Base-by-base conservation (phyloP, 83 land plant species). In the Picea mariana region DNA sequence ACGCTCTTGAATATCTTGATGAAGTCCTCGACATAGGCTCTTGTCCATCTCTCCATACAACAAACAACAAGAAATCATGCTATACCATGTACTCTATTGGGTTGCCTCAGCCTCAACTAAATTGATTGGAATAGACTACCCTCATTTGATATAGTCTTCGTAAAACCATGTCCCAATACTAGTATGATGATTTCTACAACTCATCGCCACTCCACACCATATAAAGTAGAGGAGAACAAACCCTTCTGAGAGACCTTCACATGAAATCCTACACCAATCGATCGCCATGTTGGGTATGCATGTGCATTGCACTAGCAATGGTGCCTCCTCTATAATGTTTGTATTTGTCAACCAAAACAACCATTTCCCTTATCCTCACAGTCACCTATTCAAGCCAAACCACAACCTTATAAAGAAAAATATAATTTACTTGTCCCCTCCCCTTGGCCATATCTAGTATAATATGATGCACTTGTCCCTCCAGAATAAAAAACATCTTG, bases 251-350 rank as follows among this genome's bases (percentile, higher is more conserved):
- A 40, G 96, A 84, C 27, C 96, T 85, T 52, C 89, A 80, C 99
- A 98, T 93, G 85, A 98, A 94, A 64, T 94, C 92, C 62, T 91
- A 87, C 6, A 96, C 95, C 42, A 98, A 79, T 0, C 96, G 97
- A 80, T 96, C 99, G 11, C 99, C 99, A 83, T 94, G 99, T 80
- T 93, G 95, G 0, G 98, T 97, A 81, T 92, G 97, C 85, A 84
- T 69, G 83, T 98, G 99, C 26, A 98, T 98, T 6, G 97, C 99
- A 17, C 97, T 96, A 58, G 97, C 99, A 99, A 98, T 98, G 20
- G 98, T 97, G 24, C 99, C 99, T 55, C 99, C 99, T 66, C 87
- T 86, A 79, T 94, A 83, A 58, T 85, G 85, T 75, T 81, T 88
- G 63, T 99, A 98, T 52, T 91, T 89, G 78, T 98, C 99, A 23